Percentiles rank a stretch among this genome's conserved stretches.
These are phyloP conservation scores for Fusarium anthophilum DNA, from an alignment of 2,329 filamentous ascomycete genomes.

Conservation along the genomic window DNA sequence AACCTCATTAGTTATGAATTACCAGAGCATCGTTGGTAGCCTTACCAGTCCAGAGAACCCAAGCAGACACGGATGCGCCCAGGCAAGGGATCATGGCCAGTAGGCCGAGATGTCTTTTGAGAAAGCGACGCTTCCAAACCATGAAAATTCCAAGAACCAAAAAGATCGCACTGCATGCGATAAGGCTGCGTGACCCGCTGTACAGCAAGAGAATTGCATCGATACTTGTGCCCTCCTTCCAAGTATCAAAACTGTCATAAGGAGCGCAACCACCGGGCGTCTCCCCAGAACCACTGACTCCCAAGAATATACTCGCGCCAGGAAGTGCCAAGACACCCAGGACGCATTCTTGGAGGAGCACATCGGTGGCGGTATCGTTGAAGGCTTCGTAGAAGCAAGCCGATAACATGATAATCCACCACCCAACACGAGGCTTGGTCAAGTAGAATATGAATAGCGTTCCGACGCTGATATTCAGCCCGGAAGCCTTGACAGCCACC, in stretches of 20 bases:
- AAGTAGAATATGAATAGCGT: background rate
- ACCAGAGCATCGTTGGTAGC: rapidly evolving
- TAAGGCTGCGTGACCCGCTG: background rate
- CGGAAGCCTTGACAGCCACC: background rate
- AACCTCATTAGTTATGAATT: background rate
- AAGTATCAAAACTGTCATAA: background rate
- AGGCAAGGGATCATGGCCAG: background rate
- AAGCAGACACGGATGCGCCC: background rate
- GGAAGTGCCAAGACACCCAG: background rate
- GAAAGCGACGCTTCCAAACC: background rate
- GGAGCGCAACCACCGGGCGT: background rate
- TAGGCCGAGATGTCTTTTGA: background rate
- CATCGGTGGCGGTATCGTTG: background rate
- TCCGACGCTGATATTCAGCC: background rate
- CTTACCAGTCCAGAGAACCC: background rate
- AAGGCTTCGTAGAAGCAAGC: background rate
- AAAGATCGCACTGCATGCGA: background rate
- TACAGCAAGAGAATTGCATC: background rate
- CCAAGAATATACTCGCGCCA: background rate
- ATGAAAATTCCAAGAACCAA: background rate
- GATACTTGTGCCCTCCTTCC: background rate
- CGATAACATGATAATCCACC: background rate
- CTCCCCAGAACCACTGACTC: background rate
- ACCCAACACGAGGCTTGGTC: background rate
- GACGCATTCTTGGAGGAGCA: background rate